Conservation (phyloP, 805 yeast species). For the Pichia rugopelliculosa region DNA sequence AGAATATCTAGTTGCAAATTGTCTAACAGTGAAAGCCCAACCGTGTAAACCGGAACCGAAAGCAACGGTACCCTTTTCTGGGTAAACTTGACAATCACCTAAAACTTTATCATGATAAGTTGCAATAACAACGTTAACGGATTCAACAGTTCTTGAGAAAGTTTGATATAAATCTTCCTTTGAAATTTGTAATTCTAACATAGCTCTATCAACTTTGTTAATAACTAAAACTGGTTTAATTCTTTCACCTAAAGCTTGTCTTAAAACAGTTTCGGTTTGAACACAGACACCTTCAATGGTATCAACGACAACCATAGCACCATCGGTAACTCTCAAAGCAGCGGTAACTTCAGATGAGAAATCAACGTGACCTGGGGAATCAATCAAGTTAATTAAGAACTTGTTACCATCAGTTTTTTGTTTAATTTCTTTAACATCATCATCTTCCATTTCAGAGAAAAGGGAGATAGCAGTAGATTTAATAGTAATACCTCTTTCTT, state of each 20-base stretch:
- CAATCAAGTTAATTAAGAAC: constrained; percentile 96
- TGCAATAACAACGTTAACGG: constrained; percentile 96
- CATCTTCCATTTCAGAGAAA: constrained; percentile 80
- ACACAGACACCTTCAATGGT: constrained; percentile 99
- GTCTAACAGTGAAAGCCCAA: constrained; percentile 99
- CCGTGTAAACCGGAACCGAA: constrained; percentile 99
- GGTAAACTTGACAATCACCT: constrained; percentile 98
- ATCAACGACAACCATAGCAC: constrained; percentile 99
- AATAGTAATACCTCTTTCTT: constrained; percentile 99
- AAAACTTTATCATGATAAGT: constrained; percentile 85
- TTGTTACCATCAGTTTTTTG: constrained; percentile 90
- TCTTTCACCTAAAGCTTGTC: constrained; percentile 99
- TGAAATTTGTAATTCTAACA: constrained; percentile 96
- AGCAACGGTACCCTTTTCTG: constrained; percentile 98
- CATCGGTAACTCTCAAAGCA: constrained; percentile 99
- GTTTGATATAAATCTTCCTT: constrained; percentile 99
- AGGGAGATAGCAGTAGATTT: constrained; percentile 98
- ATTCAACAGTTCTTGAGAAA: constrained; percentile 97
- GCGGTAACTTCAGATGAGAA: constrained; percentile 99
- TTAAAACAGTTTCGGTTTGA: constrained; percentile 98
- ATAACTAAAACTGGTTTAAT: constrained; percentile 97
- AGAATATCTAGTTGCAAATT: constrained; percentile 95
- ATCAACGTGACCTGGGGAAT: constrained; percentile 99
- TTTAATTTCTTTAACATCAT: constrained; percentile 80
- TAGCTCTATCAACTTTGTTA: constrained; percentile 99